A percentile compares a stretch with the other conserved stretches of the same genome.
phyloP scores from a whole-genome alignment of 1,284 basidiomycete genomes.

The Inonotus obliquus region DNA sequence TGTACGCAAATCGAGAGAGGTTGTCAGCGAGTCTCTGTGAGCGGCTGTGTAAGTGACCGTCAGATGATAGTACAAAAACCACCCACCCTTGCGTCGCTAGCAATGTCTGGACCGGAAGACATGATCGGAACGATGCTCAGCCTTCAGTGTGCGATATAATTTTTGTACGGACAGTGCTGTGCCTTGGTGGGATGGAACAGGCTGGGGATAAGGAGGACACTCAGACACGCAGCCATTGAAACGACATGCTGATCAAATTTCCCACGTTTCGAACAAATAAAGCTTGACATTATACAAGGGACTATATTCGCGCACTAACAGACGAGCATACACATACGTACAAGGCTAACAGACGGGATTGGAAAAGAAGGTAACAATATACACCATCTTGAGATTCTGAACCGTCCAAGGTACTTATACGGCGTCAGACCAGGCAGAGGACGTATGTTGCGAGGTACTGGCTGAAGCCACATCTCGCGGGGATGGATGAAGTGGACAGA shows the following conservation, averaged over 20 bases:
- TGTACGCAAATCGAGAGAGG: constrained; percentile 13
- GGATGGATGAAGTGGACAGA: too few species aligned
- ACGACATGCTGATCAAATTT: constrained; percentile 1
- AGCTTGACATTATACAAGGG: not conserved
- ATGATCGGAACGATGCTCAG: not conserved
- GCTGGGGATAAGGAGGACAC: not conserved
- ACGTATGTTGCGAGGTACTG: too few species aligned
- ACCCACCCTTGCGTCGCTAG: constrained; percentile 12
- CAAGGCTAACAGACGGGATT: not conserved
- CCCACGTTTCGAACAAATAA: constrained; percentile 10
- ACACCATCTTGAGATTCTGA: not conserved
- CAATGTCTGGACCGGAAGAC: constrained; percentile 13
- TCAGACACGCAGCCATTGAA: constrained; percentile 1
- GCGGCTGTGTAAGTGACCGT: constrained; percentile 1
- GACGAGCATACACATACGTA: not conserved
- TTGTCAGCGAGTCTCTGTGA: constrained; percentile 4
- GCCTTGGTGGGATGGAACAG: not conserved
- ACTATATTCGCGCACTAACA: not conserved
- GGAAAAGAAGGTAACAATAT: not conserved
- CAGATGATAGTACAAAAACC: constrained; percentile 1
- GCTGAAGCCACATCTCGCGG: too few species aligned
- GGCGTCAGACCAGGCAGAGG: too few species aligned
- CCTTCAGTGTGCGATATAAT: not conserved
- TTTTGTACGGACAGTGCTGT: not conserved
- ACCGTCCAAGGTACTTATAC: too few species aligned